Evolutionary conservation across 352 stramenopile species (phyloP).

Genomic region (Globisporangium megalacanthum): DNA sequence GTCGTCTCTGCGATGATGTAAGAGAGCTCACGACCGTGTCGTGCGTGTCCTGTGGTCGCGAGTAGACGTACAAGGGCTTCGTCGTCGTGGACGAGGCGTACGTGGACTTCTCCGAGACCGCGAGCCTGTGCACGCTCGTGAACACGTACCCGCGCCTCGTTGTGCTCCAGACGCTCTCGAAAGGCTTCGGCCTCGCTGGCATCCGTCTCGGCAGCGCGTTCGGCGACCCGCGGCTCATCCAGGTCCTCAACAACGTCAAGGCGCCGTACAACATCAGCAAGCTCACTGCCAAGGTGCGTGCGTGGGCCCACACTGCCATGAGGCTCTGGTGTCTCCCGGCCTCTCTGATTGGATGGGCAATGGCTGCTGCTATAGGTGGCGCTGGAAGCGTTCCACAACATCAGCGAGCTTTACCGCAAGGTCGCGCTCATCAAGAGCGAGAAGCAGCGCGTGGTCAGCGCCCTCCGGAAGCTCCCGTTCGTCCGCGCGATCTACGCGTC

Average conservation of each 20-base stretch:
- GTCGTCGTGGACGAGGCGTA: constrained; percentile 99
- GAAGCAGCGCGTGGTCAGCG: constrained; percentile 70
- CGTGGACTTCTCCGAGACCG: constrained; percentile 91
- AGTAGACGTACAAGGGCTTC: constrained; percentile 84
- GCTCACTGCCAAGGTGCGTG: constrained; percentile 81
- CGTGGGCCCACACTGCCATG: neutral
- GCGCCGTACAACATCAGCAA: constrained; percentile 99
- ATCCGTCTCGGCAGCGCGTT: constrained; percentile 93
- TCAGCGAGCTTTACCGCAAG: constrained; percentile 50
- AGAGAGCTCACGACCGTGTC: neutral
- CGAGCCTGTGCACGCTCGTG: constrained; percentile 85
- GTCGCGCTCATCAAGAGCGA: constrained; percentile 77
- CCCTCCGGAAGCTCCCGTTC: constrained; percentile 89
- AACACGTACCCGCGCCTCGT: constrained; percentile 93
- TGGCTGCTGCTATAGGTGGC: constrained; percentile 28
- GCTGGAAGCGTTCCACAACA: constrained; percentile 56
- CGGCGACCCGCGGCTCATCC: constrained; percentile 89
- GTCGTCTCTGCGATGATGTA: neutral
- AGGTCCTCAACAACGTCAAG: constrained; percentile 99
- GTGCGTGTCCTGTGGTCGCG: neutral
- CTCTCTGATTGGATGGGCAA: neutral
- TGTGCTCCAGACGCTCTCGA: constrained; percentile 97
- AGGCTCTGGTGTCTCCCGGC: neutral
- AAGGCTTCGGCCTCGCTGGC: constrained; percentile 96
- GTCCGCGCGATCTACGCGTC: constrained; percentile 91